These are phyloP conservation scores for Colletotrichum neosansevieriae DNA, from an alignment of 2,329 filamentous ascomycete species.

Conservation along the genomic window DNA sequence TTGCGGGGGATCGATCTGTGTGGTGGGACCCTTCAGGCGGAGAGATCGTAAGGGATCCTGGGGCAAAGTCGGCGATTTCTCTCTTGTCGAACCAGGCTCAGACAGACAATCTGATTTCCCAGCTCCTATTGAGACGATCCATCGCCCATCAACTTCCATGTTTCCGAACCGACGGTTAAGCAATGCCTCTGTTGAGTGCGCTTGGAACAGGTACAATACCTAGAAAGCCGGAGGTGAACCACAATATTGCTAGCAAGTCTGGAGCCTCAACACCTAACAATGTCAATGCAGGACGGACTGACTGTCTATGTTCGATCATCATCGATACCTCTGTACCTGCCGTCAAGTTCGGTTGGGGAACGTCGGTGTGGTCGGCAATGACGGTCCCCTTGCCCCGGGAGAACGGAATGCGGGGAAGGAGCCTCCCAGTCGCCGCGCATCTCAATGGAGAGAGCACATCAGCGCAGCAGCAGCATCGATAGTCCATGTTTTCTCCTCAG, in stretches of 20 bases:
- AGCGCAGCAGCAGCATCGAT: constrained; percentile 25
- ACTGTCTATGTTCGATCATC: no score
- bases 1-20: constrained; percentile 15
- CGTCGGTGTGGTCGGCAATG: constrained; percentile 30
- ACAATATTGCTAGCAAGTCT: no score
- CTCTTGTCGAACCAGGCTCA: neutral
- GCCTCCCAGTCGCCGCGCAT: constrained; percentile 4
- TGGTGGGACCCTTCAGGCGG: constrained; percentile 7
- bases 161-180: neutral
- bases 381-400: constrained; percentile 34
- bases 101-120: no score
- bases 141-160: neutral
- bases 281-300: neutral
- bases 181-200: no score
- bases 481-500: neutral
- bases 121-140: no score
- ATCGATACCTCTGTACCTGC: neutral
- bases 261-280: no score
- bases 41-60: constrained; percentile 9
- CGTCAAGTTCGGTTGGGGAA: constrained; percentile 21
- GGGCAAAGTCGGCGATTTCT: constrained; percentile 25
- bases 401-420: constrained; percentile 44
- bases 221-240: no score
- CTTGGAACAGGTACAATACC: no score
- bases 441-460: constrained; percentile 18